Evolutionary conservation across 2,329 filamentous ascomycete species (phyloP), one percentile per base, ranked within the genome.

Genomic region (Davidsoniella australis): DNA sequence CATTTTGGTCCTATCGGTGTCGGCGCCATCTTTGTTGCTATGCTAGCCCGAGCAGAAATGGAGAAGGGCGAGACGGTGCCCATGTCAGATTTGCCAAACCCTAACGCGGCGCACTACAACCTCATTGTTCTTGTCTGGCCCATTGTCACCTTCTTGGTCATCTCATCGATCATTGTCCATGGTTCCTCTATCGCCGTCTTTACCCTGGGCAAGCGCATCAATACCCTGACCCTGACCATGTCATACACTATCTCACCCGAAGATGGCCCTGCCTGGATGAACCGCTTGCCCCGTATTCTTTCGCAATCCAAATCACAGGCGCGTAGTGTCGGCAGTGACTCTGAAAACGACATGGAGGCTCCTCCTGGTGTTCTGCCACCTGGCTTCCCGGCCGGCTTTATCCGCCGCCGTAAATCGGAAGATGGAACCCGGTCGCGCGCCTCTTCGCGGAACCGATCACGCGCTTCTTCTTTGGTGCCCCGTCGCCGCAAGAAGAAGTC

Each of bases 101-200:
- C 67, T 0, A 66, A 66, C 6, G 64, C 70, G 1, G 71, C 73
- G 0, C 66, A 82, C 50, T 82, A 81, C 55, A 73, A 77, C 29
- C 70, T 95, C 29, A 79, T 96, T 47, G 75, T 84, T 49, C 67
- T 94, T 24, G 93, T 98, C 44, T 98, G 91, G 91, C 91, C 91
- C 0, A 88, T 98, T 52, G 85, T 85, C 0, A 86, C 85, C 0
- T 98, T 98, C 64, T 69, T 98, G 59, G 89, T 98, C 53, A 85
- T 98, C 48, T 75, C 84, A 3, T 98, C 91, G 10, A 98, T 98
- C 58, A 66, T 96, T 37, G 85, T 98, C 1, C 91, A 98, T 59
- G 91, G 91, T 18, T 96, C 91, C n/a, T 96, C 91, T 0, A 83
- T 98, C 57, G 91, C 91, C 4, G 91, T 98, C 7, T 98, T 98